These are phyloP conservation scores for Plenodomus lindquistii DNA, from an alignment of 2,329 filamentous ascomycete genomes.

Conservation along the genomic window DNA sequence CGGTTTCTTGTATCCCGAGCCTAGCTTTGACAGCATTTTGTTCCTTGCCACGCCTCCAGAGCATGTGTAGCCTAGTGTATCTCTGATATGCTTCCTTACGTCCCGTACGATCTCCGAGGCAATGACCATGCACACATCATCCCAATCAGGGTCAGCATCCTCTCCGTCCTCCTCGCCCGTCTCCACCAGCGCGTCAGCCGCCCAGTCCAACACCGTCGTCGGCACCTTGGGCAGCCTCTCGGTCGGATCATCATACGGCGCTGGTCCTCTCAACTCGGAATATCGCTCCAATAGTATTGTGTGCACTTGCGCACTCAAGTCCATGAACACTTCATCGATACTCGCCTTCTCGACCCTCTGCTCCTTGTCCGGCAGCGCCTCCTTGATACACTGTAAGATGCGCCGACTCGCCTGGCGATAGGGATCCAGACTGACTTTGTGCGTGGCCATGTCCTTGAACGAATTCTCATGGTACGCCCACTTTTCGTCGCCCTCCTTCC, in stretches of 20 bases:
- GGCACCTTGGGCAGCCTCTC: slow-evolving; percentile 74
- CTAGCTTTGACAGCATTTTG: slow-evolving; percentile 94
- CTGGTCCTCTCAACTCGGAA: slow-evolving; percentile 68
- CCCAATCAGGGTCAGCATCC: slow-evolving; percentile 88
- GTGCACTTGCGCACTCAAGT: slow-evolving; percentile 84
- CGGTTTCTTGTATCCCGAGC: slow-evolving; percentile 88
- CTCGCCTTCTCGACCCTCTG: slow-evolving; percentile 89
- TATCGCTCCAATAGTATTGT: slow-evolving; percentile 74
- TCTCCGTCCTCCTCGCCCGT: slow-evolving; percentile 74
- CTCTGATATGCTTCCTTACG: slow-evolving; percentile 70
- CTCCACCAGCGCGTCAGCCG: slow-evolving; percentile 79
- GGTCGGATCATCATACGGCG: slow-evolving; percentile 73
- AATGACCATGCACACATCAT: slow-evolving; percentile 84
- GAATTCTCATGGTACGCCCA: slow-evolving; percentile 91
- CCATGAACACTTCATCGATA: slow-evolving; percentile 94
- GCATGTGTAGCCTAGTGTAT: slow-evolving; percentile 82
- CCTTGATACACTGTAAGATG: slow-evolving; percentile 80
- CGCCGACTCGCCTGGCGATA: slow-evolving; percentile 83
- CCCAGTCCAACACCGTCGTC: slow-evolving; percentile 78
- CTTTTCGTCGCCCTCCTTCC: slow-evolving; percentile 85
- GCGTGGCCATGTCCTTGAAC: slow-evolving; percentile 75
- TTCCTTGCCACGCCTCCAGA: slow-evolving; percentile 87
- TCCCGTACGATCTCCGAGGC: slow-evolving; percentile 86
- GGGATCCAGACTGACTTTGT: slow-evolving; percentile 93
- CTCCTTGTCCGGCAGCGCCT: slow-evolving; percentile 64